Evolutionary conservation across 2,329 filamentous ascomycete species (phyloP), one percentile per base, ranked within the genome.

Genomic region (Pseudogymnoascus sp.): DNA sequence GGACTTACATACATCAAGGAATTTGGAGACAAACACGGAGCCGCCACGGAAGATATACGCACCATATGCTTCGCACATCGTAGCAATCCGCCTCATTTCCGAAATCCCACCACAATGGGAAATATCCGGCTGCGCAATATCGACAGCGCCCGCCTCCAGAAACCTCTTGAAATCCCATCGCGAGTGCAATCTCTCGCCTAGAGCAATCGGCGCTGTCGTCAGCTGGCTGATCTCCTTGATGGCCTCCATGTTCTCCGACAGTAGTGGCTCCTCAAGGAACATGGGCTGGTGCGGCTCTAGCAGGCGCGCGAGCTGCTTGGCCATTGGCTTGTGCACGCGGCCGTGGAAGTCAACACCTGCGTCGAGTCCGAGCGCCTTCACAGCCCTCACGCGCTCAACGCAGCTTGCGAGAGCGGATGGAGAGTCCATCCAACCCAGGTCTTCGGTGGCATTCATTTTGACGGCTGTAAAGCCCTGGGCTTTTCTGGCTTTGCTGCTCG

Each of bases 381-480:
- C 89, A 0, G 81, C 78, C 67, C 86, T 85, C 11, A 92, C 76
- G 1, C 89, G 80, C 63, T 89, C 83, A 2, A 91, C 83, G 49
- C 83, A 85, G 4, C 80, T 77, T 49, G 88, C 80, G 0, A 92
- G 78, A 0, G 79, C 79, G 0, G 80, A 77, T 0, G 89, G 89
- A 0, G 87, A 88, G 72, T 92, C 90, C 0, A 92, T 78, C 88
- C 88, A 92, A 66, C 83, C 86, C 1, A 91, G 74, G 65, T 91
- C 89, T 69, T 88, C 87, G 0, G 89, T 92, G 5, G 82, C 89
- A 70, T 92, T 91, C 89, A 92, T 92, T 71, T 92, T 92, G 61
- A 91, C 81, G 3, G 82, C 79, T 2, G 77, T 84, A 70, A 90
- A 85, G 0, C 86, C 86, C 72, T 89, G 85, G 10, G 77, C 76